These are phyloP conservation scores for Penicillium psychrosexuale DNA, from an alignment of 2,329 filamentous ascomycete genomes.

Conservation along the genomic window DNA sequence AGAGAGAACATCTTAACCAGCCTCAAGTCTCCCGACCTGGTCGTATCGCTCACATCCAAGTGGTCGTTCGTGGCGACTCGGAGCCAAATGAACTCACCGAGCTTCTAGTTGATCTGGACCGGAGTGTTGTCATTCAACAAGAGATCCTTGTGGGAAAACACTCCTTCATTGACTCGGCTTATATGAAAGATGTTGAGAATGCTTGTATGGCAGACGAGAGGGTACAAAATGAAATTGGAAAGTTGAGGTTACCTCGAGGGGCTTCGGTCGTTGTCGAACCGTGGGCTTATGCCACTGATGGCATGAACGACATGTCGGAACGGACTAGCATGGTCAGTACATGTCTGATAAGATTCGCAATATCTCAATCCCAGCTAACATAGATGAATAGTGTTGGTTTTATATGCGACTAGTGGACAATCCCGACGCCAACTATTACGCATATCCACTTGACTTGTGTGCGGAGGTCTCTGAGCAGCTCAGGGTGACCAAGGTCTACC, in stretches of 20 bases:
- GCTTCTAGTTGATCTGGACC: conserved; percentile 23
- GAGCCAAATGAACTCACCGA: conserved; percentile 22
- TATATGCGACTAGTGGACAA: conserved; percentile 44
- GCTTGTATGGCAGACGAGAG: conserved; percentile 46
- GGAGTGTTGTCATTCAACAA: conserved; percentile 8
- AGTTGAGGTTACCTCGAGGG: conserved; percentile 45
- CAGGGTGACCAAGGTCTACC: conserved; percentile 51
- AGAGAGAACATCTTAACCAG: conserved; percentile 40
- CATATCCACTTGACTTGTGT: conserved; percentile 55
- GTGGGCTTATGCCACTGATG: conserved; percentile 54
- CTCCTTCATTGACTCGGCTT: conserved; percentile 35
- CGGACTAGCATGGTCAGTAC: conserved; percentile 49
- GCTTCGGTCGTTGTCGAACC: conserved; percentile 51
- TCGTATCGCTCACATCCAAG: conserved; percentile 44
- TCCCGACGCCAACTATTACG: conserved; percentile 55
- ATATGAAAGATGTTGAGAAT: conserved; percentile 50
- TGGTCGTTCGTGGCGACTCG: conserved; percentile 9
- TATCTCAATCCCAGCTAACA: neutral
- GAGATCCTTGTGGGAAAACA: conserved; percentile 26
- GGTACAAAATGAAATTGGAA: conserved; percentile 42
- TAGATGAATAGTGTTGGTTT: conserved; percentile 2
- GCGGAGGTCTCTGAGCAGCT: conserved; percentile 53
- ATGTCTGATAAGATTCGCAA: neutral
- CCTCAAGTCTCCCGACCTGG: conserved; percentile 22
- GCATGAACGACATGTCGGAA: conserved; percentile 48